phyloP scores from a whole-genome alignment of 176 grass and related monocot genomes.

The Hsuehochloa calcarea region DNA sequence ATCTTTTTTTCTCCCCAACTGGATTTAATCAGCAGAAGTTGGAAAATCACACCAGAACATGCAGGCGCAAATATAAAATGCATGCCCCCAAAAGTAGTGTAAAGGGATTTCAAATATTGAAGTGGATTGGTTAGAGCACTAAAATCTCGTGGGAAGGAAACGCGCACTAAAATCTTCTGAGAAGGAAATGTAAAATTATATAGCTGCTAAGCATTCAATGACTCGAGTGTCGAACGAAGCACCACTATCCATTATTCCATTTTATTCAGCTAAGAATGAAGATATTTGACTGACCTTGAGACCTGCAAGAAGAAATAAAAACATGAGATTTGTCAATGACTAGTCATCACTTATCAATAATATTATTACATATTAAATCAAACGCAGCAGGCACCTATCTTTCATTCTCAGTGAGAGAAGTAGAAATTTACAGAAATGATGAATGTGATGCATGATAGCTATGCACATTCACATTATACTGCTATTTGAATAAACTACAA shows the following conservation, averaged over 20 bases:
- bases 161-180: neutral
- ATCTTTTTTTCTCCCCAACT: conserved; percentile 7
- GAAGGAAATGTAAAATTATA: conserved; percentile 24
- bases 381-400: neutral
- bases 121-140: conserved; percentile 23
- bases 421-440: conserved; percentile 19
- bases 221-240: conserved; percentile 30
- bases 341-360: conserved; percentile 26
- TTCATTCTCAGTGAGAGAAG: conserved; percentile 1
- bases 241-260: conserved; percentile 40
- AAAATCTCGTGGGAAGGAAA: conserved; percentile 1
- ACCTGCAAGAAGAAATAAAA: conserved; percentile 57
- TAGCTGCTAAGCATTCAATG: conserved; percentile 3
- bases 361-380: neutral
- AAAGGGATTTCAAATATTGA: conserved; percentile 13
- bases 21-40: neutral
- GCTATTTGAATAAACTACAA: neutral
- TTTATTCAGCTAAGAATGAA: conserved; percentile 28
- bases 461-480: conserved; percentile 2
- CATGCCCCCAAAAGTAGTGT: neutral
- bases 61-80: conserved; percentile 12
- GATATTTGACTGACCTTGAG: conserved; percentile 74
- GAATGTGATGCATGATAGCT: neutral
- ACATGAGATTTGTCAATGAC: neutral
- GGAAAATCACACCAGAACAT: neutral